phyloP scores from a whole-genome alignment of 2,329 filamentous ascomycete genomes.

The Coniochaeta hoffmannii region DNA sequence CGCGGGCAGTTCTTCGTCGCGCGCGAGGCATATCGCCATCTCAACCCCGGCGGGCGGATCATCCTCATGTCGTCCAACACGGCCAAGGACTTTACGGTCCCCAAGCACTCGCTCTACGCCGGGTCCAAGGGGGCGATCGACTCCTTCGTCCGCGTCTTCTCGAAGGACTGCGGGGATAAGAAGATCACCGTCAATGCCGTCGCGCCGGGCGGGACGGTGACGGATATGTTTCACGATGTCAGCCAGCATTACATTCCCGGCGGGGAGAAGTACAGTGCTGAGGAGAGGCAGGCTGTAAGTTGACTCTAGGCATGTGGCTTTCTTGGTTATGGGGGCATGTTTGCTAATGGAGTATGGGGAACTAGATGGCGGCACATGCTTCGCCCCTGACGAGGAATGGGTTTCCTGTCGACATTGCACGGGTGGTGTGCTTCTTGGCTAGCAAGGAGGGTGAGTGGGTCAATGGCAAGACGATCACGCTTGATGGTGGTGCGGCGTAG shows the following conservation, averaged over 20 bases:
- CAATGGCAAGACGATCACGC: slow-evolving; percentile 33
- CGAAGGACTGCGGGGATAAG: slow-evolving; percentile 53
- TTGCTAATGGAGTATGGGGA: background rate
- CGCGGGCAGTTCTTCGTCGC: slow-evolving; percentile 67
- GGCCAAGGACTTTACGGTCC: slow-evolving; percentile 58
- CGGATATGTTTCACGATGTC: slow-evolving; percentile 57
- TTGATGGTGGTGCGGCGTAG: slow-evolving; percentile 21
- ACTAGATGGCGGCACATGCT: slow-evolving; percentile 56
- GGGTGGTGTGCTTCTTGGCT: slow-evolving; percentile 50
- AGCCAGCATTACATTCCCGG: slow-evolving; percentile 55
- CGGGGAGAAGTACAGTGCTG: slow-evolving; percentile 46
- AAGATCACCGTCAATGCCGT: slow-evolving; percentile 59
- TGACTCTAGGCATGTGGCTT: background rate
- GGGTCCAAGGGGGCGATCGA: slow-evolving; percentile 71
- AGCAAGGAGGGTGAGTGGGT: slow-evolving; percentile 40
- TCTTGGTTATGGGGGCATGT: background rate
- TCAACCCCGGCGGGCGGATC: slow-evolving; percentile 60
- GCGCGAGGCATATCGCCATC: slow-evolving; percentile 61
- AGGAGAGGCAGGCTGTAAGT: slow-evolving; percentile 46
- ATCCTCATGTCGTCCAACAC: slow-evolving; percentile 71
- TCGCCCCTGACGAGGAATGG: slow-evolving; percentile 56
- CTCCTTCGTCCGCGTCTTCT: slow-evolving; percentile 59
- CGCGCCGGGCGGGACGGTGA: slow-evolving; percentile 57
- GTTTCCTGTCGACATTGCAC: slow-evolving; percentile 60
- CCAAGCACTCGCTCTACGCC: slow-evolving; percentile 67